Percentiles rank a stretch among this genome's conserved stretches.
Evolutionary conservation across 306 rosid genomes (phyloP).

Genomic region (Malus domestica): ASM211411v1 NC_041804.1:14899001-14899500

Average conservation of each 20-base stretch:
- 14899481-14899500: background rate
- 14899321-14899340: conserved; percentile 41
- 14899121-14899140: background rate
- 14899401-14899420: conserved; percentile 17
- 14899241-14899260: background rate
- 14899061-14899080: conserved; percentile 8
- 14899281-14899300: conserved; percentile 73
- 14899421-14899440: conserved; percentile 11
- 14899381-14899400: conserved; percentile 38
- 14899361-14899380: conserved; percentile 32
- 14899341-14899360: conserved; percentile 47
- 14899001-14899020: background rate
- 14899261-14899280: conserved; percentile 71
- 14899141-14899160: background rate
- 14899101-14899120: background rate
- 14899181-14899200: background rate
- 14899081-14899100: conserved; percentile 9
- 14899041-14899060: background rate
- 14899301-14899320: conserved; percentile 42
- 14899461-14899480: background rate
- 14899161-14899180: background rate
- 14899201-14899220: background rate
- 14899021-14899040: background rate
- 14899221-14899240: conserved; percentile 18
- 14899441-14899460: background rate